Evolutionary conservation across 257 asterid genomes (phyloP).

Genomic region (Ehretia macrophylla): DNA sequence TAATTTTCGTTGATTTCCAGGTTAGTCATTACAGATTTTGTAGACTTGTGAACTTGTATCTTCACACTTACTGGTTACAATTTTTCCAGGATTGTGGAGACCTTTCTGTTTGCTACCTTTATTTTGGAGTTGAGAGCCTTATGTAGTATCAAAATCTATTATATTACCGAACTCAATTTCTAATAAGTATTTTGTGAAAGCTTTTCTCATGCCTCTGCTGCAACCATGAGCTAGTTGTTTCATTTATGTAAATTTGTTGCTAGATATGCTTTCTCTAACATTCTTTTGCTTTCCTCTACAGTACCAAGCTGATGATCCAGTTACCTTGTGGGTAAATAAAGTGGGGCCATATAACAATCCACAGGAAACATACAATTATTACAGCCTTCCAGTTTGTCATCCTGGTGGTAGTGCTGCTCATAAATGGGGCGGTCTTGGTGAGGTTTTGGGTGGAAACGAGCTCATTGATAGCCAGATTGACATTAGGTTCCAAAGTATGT

Average conservation of each 20-base stretch:
- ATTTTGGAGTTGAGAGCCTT: no score
- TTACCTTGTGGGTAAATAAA: slow-evolving; percentile 92
- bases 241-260: neutral
- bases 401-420: slow-evolving; percentile 63
- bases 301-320: slow-evolving; percentile 73
- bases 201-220: neutral
- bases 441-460: slow-evolving; percentile 97
- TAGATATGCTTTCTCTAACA: slow-evolving; percentile 18
- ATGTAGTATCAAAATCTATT: no score
- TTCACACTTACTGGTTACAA: no score
- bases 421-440: slow-evolving; percentile 99
- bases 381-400: slow-evolving; percentile 89
- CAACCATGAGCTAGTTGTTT: neutral
- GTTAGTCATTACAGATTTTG: no score
- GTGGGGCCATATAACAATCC: slow-evolving; percentile 98
- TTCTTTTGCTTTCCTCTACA: slow-evolving; percentile 33
- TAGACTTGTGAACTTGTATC: no score
- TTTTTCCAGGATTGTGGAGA: no score
- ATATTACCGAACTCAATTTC: neutral
- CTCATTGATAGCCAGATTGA: slow-evolving; percentile 86
- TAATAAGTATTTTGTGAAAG: neutral
- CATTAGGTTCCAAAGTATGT: slow-evolving; percentile 75
- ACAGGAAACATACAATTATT: slow-evolving; percentile 93
- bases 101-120: no score
- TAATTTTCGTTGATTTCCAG: no score